Evolutionary conservation across 2,329 filamentous ascomycete species (phyloP).

Genomic region (Ceratocystis cubensis): DNA sequence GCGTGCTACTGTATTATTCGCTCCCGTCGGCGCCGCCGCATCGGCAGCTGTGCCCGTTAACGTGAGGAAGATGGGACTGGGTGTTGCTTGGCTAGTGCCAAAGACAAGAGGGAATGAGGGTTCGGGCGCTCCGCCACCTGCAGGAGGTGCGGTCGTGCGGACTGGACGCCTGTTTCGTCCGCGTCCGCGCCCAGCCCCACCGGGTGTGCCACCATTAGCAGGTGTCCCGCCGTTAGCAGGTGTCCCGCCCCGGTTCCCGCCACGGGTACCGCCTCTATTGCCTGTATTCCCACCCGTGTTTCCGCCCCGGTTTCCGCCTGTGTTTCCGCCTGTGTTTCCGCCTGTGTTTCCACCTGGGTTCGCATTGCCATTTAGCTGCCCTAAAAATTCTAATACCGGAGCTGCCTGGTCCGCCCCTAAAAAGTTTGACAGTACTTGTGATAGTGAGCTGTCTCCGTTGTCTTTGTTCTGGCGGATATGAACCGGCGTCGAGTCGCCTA

Average conservation of each 20-base stretch:
- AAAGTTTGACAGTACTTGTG: not conserved
- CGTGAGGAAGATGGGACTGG: constrained; percentile 17
- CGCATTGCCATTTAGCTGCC: not conserved
- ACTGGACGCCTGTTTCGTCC: constrained; percentile 5
- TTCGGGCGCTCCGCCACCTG: not conserved
- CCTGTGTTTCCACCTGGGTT: not conserved
- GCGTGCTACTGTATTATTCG: not conserved
- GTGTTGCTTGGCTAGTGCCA: constrained; percentile 12
- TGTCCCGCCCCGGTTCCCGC: not conserved
- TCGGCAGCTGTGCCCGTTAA: not conserved
- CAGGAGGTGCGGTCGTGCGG: constrained; percentile 13
- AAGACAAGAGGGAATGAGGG: not conserved
- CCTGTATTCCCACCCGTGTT: not conserved
- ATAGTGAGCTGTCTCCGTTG: not conserved
- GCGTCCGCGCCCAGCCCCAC: not conserved
- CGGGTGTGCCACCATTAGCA: not conserved
- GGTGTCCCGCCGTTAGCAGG: not conserved
- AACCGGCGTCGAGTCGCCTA: not conserved
- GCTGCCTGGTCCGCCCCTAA: not conserved
- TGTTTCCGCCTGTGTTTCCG: not conserved
- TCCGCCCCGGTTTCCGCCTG: not conserved
- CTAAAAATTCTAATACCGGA: not conserved
- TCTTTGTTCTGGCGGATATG: constrained; percentile 1
- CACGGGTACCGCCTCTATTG: not conserved
- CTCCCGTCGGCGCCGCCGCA: not conserved